Base-by-base conservation (phyloP, 1,139 yeast genomes). In the Candida sp. region DNA sequence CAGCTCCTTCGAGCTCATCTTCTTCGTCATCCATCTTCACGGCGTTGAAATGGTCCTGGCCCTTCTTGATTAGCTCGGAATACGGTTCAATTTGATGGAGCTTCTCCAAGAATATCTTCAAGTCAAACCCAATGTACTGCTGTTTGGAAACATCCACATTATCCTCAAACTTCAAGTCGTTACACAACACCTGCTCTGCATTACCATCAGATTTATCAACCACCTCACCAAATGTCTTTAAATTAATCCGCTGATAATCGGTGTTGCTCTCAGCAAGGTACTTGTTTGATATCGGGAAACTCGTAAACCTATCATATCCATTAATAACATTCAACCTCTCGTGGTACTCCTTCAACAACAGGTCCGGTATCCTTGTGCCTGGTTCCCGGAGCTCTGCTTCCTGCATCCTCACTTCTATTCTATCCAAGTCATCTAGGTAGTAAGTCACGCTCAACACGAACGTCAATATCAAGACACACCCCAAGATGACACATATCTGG, bases 11-110 rank as follows among this genome's bases (percentile, higher is more conserved):
- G 6, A n/a, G n/a, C n/a, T n/a, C n/a, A n/a, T n/a, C n/a, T n/a
- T n/a, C n/a, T n/a, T n/a, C n/a, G n/a, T n/a, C n/a, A n/a, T n/a
- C n/a, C n/a, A n/a, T n/a, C n/a, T n/a, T n/a, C n/a, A n/a, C n/a
- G n/a, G n/a, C 61, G 41, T 61, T 55, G 49, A 65, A 65, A 42
- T 53, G 51, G 4, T 50, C 47, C 12, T 53, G 51, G 11, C 65
- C 71, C 22, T 57, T 42, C 23, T 59, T 47, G 7, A 69, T 48
- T 42, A 68, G 28, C 12, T 61, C 51, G 8, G 49, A 39, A 49
- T 60, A 67, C 7, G 54, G 58, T 6, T 48, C 47, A 38, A 58
- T 55, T 26, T 11, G n/a, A n/a, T 32, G 11, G 4, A 32, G 35
- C n/a, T 32, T 32, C 5, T n/a, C 12, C 12, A 32, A 32, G n/a